Percentiles rank a stretch among this genome's conserved stretches.
These are phyloP conservation scores for Yarrowia bubula DNA, from an alignment of 805 yeast genomes.

Conservation along the genomic window DNA sequence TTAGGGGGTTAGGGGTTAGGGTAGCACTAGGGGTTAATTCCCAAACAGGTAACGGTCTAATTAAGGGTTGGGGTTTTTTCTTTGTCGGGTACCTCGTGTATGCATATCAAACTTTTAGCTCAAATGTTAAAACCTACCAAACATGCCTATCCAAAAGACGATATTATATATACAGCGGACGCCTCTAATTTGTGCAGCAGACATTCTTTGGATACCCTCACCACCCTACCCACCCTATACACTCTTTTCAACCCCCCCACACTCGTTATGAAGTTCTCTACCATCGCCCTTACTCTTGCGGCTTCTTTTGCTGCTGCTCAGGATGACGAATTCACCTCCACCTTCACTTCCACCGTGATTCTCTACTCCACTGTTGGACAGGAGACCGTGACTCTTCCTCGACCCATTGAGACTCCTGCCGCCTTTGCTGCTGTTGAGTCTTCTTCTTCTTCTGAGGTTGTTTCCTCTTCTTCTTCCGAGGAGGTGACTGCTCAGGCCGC, in stretches of 20 bases:
- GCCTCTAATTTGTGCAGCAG: background rate
- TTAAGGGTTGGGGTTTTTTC: background rate
- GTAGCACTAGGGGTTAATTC: background rate
- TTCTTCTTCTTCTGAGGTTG: background rate
- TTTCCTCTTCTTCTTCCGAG: constrained; percentile 9
- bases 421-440: background rate
- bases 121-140: background rate
- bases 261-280: constrained; percentile 11
- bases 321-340: constrained; percentile 20
- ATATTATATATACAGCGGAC: background rate
- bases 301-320: constrained; percentile 6
- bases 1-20: background rate
- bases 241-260: background rate
- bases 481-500: no score
- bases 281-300: background rate
- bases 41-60: background rate
- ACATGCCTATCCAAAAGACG: background rate
- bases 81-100: background rate
- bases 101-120: constrained; percentile 3
- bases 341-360: constrained; percentile 2
- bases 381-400: constrained; percentile 27
- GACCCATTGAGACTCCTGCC: constrained; percentile 2
- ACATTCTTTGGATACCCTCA: background rate
- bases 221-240: background rate
- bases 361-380: background rate